Evolutionary conservation across 345 rosid species (phyloP).

Genomic region (Populus pruinosa): DNA sequence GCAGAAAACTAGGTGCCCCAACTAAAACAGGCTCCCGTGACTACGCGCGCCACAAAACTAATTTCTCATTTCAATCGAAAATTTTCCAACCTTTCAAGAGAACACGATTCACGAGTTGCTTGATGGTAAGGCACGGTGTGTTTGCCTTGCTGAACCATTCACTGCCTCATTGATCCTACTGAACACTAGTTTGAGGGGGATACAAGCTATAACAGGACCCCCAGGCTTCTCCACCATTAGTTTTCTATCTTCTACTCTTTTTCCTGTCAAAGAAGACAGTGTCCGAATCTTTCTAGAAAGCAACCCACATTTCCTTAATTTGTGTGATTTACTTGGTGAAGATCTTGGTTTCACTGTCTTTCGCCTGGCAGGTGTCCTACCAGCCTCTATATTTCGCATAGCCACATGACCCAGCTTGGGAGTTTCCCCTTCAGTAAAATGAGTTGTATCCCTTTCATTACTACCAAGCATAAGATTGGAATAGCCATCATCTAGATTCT

Average conservation of each 20-base stretch:
- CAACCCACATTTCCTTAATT: slow-evolving; percentile 37
- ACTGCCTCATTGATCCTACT: slow-evolving; percentile 83
- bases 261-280: slow-evolving; percentile 71
- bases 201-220: slow-evolving; percentile 68
- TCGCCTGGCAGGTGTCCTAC: slow-evolving; percentile 36
- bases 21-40: not conserved
- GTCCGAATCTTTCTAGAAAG: slow-evolving; percentile 68
- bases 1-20: not conserved
- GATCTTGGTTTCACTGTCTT: slow-evolving; percentile 10
- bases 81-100: not conserved
- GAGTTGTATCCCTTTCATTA: slow-evolving; percentile 20
- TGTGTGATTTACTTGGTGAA: slow-evolving; percentile 15
- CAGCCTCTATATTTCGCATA: slow-evolving; percentile 25
- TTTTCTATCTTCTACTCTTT: slow-evolving; percentile 41
- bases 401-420: slow-evolving; percentile 19
- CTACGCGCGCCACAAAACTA: not conserved
- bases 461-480: slow-evolving; percentile 24
- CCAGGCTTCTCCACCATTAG: slow-evolving; percentile 45
- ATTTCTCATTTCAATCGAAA: slow-evolving; percentile 3
- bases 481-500: slow-evolving; percentile 40
- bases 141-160: slow-evolving; percentile 52
- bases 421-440: not conserved
- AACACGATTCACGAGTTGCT: slow-evolving; percentile 10
- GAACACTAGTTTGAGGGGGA: slow-evolving; percentile 88
- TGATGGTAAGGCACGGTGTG: slow-evolving; percentile 12